Evolutionary conservation across 768 basidiomycete species (phyloP).

Genomic region (Albatrellus ellisii): DNA sequence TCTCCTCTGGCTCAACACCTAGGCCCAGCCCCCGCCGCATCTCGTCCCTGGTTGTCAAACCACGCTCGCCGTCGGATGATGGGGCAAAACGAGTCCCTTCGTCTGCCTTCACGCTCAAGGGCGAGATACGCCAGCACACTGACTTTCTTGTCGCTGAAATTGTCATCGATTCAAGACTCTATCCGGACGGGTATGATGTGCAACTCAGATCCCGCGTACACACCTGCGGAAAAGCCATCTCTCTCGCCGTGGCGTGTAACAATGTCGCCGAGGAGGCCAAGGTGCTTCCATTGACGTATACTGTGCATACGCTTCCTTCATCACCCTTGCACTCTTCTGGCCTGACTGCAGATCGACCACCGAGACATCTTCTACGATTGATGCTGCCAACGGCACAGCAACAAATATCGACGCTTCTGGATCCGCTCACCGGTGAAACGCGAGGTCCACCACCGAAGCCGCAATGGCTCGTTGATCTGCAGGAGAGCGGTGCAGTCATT

Average conservation of each 20-base stretch:
- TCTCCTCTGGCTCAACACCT: conserved; percentile 7
- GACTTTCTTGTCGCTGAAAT: conserved; percentile 73
- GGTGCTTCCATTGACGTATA: conserved; percentile 40
- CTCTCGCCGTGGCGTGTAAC: conserved; percentile 17
- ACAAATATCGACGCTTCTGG: conserved; percentile 59
- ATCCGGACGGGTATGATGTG: conserved; percentile 62
- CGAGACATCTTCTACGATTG: conserved; percentile 66
- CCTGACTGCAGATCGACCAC: conserved; percentile 35
- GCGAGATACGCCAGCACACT: conserved; percentile 43
- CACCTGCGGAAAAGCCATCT: conserved; percentile 24
- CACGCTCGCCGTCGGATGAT: conserved; percentile 25
- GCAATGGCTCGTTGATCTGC: conserved; percentile 56
- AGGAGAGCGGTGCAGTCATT: conserved; percentile 46
- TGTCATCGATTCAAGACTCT: conserved; percentile 70
- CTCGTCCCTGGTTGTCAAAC: conserved; percentile 9
- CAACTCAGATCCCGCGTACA: conserved; percentile 30
- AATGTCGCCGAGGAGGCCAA: conserved; percentile 1
- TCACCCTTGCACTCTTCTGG: conserved; percentile 72
- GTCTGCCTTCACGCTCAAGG: conserved; percentile 48
- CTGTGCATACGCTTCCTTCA: conserved; percentile 65
- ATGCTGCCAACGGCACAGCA: conserved; percentile 76
- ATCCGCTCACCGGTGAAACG: conserved; percentile 69
- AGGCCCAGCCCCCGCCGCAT: conserved; percentile 7
- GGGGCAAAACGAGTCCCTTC: conserved; percentile 22
- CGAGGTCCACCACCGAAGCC: conserved; percentile 49